Evolutionary conservation across 352 stramenopile genomes (phyloP).

Genomic region (Globisporangium sylvaticum): DNA sequence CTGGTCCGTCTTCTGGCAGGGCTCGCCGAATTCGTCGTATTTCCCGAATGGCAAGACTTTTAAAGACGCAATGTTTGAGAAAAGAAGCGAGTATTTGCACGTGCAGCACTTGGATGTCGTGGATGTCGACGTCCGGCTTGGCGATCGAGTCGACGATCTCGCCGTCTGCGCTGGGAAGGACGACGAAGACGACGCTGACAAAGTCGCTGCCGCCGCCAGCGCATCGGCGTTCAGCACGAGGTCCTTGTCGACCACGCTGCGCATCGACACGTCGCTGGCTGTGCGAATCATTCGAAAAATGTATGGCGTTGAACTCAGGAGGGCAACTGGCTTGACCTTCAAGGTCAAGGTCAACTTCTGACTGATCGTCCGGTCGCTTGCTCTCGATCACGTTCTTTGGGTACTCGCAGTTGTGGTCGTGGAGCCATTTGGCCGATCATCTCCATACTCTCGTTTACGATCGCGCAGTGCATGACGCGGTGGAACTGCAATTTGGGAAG

Average conservation of each 20-base stretch:
- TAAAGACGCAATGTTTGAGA: conserved; percentile 37
- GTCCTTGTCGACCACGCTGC: conserved; percentile 6
- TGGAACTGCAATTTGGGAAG: no score
- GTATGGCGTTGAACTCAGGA: no score
- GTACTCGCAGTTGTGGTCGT: no score
- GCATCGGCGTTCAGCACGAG: background rate
- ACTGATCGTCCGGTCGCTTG: no score
- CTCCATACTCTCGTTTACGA: no score
- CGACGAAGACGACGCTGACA: background rate
- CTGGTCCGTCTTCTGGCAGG: conserved; percentile 73
- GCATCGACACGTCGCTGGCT: conserved; percentile 4
- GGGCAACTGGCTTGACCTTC: no score
- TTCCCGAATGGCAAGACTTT: conserved; percentile 64
- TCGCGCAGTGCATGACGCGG: no score
- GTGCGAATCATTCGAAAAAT: no score
- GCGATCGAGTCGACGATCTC: conserved; percentile 41
- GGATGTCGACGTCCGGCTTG: conserved; percentile 34
- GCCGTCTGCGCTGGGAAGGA: conserved; percentile 38
- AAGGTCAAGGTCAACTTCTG: no score
- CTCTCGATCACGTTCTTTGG: no score
- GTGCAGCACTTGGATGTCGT: conserved; percentile 45
- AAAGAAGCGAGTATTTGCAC: background rate
- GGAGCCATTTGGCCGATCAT: no score
- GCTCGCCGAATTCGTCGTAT: conserved; percentile 44
- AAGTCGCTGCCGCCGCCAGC: background rate